Evolutionary conservation across 2,329 filamentous ascomycete genomes (phyloP).

Genomic region (Beauveria sp.): DNA sequence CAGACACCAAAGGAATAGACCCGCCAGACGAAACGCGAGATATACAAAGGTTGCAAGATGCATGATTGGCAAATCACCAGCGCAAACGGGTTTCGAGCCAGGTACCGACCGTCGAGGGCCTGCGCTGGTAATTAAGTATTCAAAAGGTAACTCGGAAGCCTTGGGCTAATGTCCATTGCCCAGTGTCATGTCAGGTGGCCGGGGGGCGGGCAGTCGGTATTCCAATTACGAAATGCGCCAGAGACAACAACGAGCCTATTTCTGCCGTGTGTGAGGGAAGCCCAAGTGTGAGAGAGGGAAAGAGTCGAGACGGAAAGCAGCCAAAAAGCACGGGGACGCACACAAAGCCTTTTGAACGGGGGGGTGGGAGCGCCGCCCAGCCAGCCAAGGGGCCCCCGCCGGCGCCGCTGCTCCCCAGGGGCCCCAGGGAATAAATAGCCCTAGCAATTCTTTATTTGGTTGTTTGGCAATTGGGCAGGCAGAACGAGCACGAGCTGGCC

Average conservation of each 20-base stretch:
- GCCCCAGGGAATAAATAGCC: too few species aligned
- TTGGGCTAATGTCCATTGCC: background rate
- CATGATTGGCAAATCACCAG: background rate
- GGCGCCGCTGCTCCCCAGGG: too few species aligned
- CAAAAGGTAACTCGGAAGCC: background rate
- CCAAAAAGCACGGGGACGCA: too few species aligned
- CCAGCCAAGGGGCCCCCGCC: too few species aligned
- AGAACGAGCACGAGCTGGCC: too few species aligned
- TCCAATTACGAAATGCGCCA: background rate
- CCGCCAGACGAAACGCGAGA: background rate
- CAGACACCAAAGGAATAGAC: slow-evolving; percentile 7
- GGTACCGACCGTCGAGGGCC: background rate
- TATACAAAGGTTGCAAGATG: slow-evolving; percentile 5
- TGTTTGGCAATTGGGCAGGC: background rate
- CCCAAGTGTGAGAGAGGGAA: background rate
- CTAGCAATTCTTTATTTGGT: too few species aligned
- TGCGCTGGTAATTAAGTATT: background rate
- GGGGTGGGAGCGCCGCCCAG: too few species aligned
- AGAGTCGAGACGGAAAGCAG: too few species aligned
- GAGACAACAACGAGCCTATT: background rate
- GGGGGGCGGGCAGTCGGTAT: background rate
- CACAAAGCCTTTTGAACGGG: too few species aligned
- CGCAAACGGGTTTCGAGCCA: background rate
- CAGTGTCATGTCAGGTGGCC: slow-evolving; percentile 2
- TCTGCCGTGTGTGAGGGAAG: too few species aligned